A percentile compares a stretch with the other conserved stretches of the same genome.
Evolutionary conservation across 2,329 filamentous ascomycete species (phyloP).

Genomic region (Amesomyces nigricolor): DNA sequence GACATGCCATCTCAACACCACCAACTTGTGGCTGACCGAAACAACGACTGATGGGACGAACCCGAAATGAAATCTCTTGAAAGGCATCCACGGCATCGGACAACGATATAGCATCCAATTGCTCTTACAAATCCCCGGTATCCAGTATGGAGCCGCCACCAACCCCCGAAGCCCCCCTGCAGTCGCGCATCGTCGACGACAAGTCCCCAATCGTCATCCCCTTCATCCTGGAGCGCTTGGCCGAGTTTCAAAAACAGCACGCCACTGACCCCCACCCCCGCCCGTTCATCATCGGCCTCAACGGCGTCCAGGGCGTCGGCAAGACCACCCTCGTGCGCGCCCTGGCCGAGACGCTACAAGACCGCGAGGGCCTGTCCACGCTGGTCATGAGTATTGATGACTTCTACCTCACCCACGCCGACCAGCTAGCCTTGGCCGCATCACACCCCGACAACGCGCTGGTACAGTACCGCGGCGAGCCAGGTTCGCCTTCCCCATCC

Average conservation of each 20-base stretch:
- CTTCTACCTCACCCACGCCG: constrained; percentile 71
- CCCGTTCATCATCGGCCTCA: constrained; percentile 82
- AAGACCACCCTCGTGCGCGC: constrained; percentile 80
- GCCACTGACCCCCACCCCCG: constrained; percentile 36
- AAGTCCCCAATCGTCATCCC: constrained; percentile 72
- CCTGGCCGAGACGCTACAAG: constrained; percentile 56
- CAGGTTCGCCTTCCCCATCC: constrained; percentile 44
- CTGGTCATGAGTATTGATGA: constrained; percentile 81
- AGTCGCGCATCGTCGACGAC: constrained; percentile 59
- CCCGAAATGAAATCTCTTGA: constrained; percentile 14
- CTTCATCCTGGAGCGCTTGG: constrained; percentile 60
- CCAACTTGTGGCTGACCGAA: neutral
- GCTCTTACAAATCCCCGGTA: no score
- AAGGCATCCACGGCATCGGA: neutral
- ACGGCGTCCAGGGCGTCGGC: constrained; percentile 85
- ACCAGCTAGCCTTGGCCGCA: constrained; percentile 60
- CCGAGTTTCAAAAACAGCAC: constrained; percentile 37
- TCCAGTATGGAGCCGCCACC: constrained; percentile 24
- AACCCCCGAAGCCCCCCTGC: constrained; percentile 28
- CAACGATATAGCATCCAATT: neutral
- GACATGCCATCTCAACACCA: neutral
- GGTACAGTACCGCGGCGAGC: constrained; percentile 76
- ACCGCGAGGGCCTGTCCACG: constrained; percentile 53
- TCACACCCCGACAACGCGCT: constrained; percentile 66
- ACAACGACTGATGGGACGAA: constrained; percentile 3